Base-by-base conservation (phyloP, 805 yeast species). In the Myxozyma neglecta region DNA sequence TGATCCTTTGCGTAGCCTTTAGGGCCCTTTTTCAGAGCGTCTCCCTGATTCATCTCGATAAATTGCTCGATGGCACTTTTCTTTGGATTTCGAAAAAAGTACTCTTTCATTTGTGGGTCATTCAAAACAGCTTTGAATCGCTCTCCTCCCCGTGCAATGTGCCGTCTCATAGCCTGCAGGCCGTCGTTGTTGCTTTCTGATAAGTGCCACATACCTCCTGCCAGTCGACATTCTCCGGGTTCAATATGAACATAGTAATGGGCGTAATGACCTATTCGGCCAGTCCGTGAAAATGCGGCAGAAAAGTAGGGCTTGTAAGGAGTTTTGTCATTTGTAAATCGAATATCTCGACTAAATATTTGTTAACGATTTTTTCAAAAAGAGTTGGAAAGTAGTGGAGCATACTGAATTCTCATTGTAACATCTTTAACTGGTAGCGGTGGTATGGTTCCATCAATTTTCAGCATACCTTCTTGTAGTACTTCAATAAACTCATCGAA, bases 251-350 rank as follows among this genome's bases (percentile, higher is more conserved):
- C 18, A 42, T 64, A 68, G 60, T 68, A 68, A 18, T 64, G 68
- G 2, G 69, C 68, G 43, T 67, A 67, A 18, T 59, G 54, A 6
- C 70, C 70, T 8, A 35, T 39, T 29, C 66, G 54, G 6, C 71
- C 71, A 3, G 66, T 64, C 35, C 66, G 47, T 14, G 71, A 68
- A 39, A 59, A 59, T 14, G 69, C 69, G 3, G 68, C 70, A 2
- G 70, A 59, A 54, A 65, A 65, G 45, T 64, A 57, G 10, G 67
- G 64, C 58, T 68, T 68, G 58, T 66, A 68, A 32, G 70, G 70
- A 8, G 67, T 60, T 50, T 67, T 66, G 40, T 62, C 69, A 46
- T 60, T 63, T 14, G 65, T 20, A 40, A 64, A 64, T 8, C 71
- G 54, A 8, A 68, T 47, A 53, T 68, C 71, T 13, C 69, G 61